These are phyloP conservation scores for thale cress (Arabidopsis thaliana) DNA, from an alignment of 345 rosid genomes.

Conservation along the genomic window TAIR10.1 NC_003074.8:10153501-10154000, in stretches of 20 bases:
- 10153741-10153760: background rate
- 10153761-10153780: background rate
- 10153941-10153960: background rate
- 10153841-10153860: conserved; percentile 80
- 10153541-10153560: conserved; percentile 74
- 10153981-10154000: conserved; percentile 55
- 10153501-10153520: conserved; percentile 2
- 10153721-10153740: background rate
- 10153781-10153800: conserved; percentile 6
- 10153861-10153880: conserved; percentile 79
- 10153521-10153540: conserved; percentile 5
- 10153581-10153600: conserved; percentile 97
- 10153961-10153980: conserved; percentile 16
- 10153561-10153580: conserved; percentile 91
- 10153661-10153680: conserved; percentile 98
- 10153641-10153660: conserved; percentile 98
- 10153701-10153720: background rate
- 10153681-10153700: conserved; percentile 87
- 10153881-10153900: conserved; percentile 83
- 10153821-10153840: conserved; percentile 91
- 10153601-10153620: conserved; percentile 96
- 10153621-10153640: conserved; percentile 98
- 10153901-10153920: conserved; percentile 81
- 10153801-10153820: conserved; percentile 3
- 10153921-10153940: conserved; percentile 44